Evolutionary conservation across 192 early-diverging fungal species (phyloP), one percentile per base, ranked within the genome.

Genomic region (Cladochytrium replicatum): DNA sequence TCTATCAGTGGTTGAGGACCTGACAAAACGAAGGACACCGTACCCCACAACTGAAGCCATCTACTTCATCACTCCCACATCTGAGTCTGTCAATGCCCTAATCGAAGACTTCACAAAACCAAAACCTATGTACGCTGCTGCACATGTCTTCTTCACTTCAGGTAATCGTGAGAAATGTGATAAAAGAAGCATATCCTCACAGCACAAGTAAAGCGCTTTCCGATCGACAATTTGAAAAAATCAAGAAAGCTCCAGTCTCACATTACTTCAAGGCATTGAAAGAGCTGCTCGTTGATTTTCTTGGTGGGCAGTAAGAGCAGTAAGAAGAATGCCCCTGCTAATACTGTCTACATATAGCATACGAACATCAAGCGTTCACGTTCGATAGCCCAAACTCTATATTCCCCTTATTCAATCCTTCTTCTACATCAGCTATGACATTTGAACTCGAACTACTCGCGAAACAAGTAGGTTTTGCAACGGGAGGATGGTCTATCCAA

Each of bases 241-340:
- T 89, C 38, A 78, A 70, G 13, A 55, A 56, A 13, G 70, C 79
- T 0, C 54, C 64, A 8, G 76, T 69, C 1, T 59, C 61, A 2
- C 21, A 48, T 25, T 64, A 60, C 44, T 77, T 88, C 24, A 81
- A 72, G 48, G 70, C 66, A 2, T 55, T 84, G 26, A 83, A 78
- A 57, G 88, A 91, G 49, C 66, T 91, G 49, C 82, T 78, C 54
- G 74, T 89, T 31, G 88, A 91, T 50, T 89, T 91, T 54, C 63
- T 85, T 43, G 83, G 87, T 88, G 71, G 27, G 61, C 26, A 27
- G 2, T n/a, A 7, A 58, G 24, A 42, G 13, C 4, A 34, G 9
- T 29, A 8, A 6, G 6, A 28, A n/a, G 4, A 11, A 21, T 19
- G 44, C 22, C 2, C 23, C 31, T 7, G 31, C 43, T n/a, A 31